Evolutionary conservation across 371 early-diverging fungal species (phyloP).

Genomic region (Actinomucor elegans): DNA sequence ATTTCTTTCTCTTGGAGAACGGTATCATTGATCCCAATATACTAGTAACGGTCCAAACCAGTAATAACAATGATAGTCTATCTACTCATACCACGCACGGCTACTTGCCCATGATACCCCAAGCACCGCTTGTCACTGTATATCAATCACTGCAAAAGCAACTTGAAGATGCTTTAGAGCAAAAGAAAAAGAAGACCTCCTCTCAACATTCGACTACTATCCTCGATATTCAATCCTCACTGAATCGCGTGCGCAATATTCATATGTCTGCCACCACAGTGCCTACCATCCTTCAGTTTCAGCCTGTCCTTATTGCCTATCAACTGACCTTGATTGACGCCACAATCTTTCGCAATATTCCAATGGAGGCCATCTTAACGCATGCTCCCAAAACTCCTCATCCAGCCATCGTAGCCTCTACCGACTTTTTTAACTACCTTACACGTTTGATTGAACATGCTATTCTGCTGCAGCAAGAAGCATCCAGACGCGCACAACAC

Average conservation of each 20-base stretch:
- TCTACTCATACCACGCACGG: neutral
- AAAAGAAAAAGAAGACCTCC: neutral
- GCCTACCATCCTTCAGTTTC: constrained; percentile 63
- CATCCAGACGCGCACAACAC: constrained; percentile 62
- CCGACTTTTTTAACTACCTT: constrained; percentile 83
- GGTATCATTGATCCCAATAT: constrained; percentile 40
- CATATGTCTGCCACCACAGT: constrained; percentile 56
- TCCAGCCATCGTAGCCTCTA: constrained; percentile 65
- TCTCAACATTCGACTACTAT: constrained; percentile 1
- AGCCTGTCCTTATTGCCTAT: constrained; percentile 68
- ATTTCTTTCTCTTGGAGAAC: constrained; percentile 26
- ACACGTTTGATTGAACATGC: constrained; percentile 75
- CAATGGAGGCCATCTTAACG: constrained; percentile 55
- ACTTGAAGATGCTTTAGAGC: constrained; percentile 14
- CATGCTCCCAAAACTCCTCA: constrained; percentile 70
- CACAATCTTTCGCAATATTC: constrained; percentile 65
- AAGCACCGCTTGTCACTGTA: constrained; percentile 32
- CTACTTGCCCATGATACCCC: constrained; percentile 35
- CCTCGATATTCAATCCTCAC: constrained; percentile 12
- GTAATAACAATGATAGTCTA: constrained; percentile 38
- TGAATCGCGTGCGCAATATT: constrained; percentile 54
- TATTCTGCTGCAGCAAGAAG: constrained; percentile 61
- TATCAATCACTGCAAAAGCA: constrained; percentile 31
- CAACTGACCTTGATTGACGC: constrained; percentile 77
- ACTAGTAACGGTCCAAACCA: constrained; percentile 45